phyloP scores from a whole-genome alignment of 768 basidiomycete genomes.

The Leucogyrophana mollusca region DNA sequence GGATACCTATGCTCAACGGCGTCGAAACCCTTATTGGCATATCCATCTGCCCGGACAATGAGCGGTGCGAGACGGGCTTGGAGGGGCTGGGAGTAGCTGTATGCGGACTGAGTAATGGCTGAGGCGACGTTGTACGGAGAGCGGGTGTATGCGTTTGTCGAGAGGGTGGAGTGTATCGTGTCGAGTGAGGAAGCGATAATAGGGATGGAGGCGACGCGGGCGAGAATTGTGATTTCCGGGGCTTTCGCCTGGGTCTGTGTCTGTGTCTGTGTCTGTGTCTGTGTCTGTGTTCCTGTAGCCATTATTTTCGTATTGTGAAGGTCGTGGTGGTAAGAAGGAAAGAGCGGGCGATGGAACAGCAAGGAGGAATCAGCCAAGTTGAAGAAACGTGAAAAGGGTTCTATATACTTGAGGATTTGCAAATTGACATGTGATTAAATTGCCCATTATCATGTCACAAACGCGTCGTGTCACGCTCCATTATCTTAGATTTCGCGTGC shows the following conservation, averaged over 20 bases:
- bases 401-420: conserved; percentile 1
- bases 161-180: conserved; percentile 58
- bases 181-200: conserved; percentile 63
- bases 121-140: conserved; percentile 67
- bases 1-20: conserved; percentile 72
- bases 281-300: conserved; percentile 34
- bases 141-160: conserved; percentile 58
- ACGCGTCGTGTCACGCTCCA: too few relatives aligned
- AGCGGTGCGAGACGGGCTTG: conserved; percentile 65
- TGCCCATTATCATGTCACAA: too few relatives aligned
- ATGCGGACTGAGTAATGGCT: conserved; percentile 55
- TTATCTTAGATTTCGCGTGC: too few relatives aligned
- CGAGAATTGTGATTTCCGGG: conserved; percentile 61
- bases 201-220: conserved; percentile 71
- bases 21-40: conserved; percentile 75
- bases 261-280: conserved; percentile 28
- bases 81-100: conserved; percentile 62
- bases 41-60: conserved; percentile 59
- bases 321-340: neutral
- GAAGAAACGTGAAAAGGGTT: conserved; percentile 4
- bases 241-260: conserved; percentile 17
- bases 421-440: conserved; percentile 5
- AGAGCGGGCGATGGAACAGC: neutral
- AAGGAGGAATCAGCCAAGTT: neutral
- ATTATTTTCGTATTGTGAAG: conserved; percentile 19